phyloP scores from a whole-genome alignment of 1,139 yeast genomes.

The Saccharomyces hybrid region DNA sequence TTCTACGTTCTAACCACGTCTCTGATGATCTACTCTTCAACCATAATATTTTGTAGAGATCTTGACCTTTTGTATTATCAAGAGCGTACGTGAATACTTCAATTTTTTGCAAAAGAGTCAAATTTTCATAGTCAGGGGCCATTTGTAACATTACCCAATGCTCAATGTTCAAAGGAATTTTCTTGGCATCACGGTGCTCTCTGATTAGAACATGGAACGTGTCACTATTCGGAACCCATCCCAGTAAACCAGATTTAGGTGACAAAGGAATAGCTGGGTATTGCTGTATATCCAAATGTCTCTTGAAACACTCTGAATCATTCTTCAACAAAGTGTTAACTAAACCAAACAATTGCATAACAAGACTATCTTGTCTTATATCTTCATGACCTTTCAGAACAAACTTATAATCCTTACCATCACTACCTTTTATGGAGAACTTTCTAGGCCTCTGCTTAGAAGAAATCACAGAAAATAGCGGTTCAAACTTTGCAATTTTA shows the following conservation, averaged over 20 bases:
- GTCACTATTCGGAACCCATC: slow-evolving; percentile 97
- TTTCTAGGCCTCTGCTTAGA: slow-evolving; percentile 96
- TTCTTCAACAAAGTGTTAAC: slow-evolving; percentile 84
- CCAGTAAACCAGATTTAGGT: slow-evolving; percentile 89
- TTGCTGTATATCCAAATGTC: slow-evolving; percentile 88
- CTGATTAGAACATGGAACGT: slow-evolving; percentile 91
- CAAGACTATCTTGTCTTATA: slow-evolving; percentile 93
- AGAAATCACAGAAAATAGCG: slow-evolving; percentile 76
- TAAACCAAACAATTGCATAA: slow-evolving; percentile 94
- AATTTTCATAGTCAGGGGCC: slow-evolving; percentile 95
- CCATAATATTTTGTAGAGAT: slow-evolving; percentile 92
- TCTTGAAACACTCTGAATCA: slow-evolving; percentile 92
- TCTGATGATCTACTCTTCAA: slow-evolving; percentile 91
- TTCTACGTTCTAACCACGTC: slow-evolving; percentile 95
- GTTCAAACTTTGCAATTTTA: slow-evolving; percentile 68
- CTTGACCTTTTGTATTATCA: slow-evolving; percentile 95
- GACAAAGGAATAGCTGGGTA: slow-evolving; percentile 92
- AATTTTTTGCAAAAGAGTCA: slow-evolving; percentile 83
- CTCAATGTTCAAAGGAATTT: slow-evolving; percentile 82
- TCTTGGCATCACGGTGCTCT: slow-evolving; percentile 88
- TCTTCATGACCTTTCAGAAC: slow-evolving; percentile 93
- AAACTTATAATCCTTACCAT: slow-evolving; percentile 83
- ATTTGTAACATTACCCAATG: slow-evolving; percentile 93
- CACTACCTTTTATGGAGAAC: slow-evolving; percentile 71
- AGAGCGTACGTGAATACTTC: slow-evolving; percentile 95